Base-by-base conservation (phyloP, 2,329 filamentous ascomycete species). In the Talaromyces funiculosus region DNA sequence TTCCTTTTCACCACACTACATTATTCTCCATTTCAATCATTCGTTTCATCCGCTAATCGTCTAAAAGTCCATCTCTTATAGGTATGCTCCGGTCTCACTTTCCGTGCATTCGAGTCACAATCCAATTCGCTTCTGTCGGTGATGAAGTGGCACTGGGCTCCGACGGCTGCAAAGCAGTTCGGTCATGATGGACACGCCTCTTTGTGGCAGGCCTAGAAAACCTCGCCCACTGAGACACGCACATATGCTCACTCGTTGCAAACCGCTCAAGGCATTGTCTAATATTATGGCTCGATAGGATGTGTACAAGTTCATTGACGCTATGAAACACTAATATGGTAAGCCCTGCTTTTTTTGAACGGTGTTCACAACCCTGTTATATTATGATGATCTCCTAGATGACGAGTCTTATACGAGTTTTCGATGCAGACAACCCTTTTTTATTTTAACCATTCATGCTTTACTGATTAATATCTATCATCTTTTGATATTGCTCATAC, bases 191-290 rank as follows among this genome's bases (percentile, higher is more conserved):
- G 92, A 86, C 85, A 89, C 85, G 90, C 91, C 90, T 72, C 79
- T 53, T 90, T 90, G 90, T 78, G 91, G 90, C 91, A 96, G 91
- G 92, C 92, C 90, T 96, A 95, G 91, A 95, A 96, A 96, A 96
- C 92, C 92, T 96, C 86, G 91, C 90, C 92, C 90, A 93, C 92
- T 96, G 92, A 96, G 80, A 72, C 64, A 20, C 31, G 6, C 43
- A 31, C 22, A 16, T 57, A 26, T 24, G 26, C n/a, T 22, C 22
- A 16, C 33, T 16, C 18, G 20, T 16, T 47, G 45, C 20, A 29
- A n/a, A 33, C 3, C 31, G 20, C 22, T 47, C 18, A 35, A 40
- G 26, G 18, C n/a, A 10, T n/a, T 33, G 45, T 59, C 57, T 59
- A 53, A 59, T 18, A 4, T 29, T 33, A 20, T 16, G n/a, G 37